phyloP scores from a whole-genome alignment of 345 rosid genomes.

The Populus alba region DNA sequence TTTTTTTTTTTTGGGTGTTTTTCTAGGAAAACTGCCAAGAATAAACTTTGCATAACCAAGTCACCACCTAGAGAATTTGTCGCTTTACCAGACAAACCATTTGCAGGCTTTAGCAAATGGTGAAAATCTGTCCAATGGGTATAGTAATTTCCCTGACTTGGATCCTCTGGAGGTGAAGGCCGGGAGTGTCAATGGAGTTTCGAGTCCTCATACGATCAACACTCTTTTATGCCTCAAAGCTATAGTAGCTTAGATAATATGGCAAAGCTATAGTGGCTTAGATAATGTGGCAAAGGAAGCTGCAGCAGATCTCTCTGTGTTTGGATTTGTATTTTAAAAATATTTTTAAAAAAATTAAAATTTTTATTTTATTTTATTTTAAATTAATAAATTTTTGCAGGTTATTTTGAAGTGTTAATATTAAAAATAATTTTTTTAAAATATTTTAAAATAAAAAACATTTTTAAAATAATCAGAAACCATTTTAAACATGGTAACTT shows the following conservation, averaged over 20 bases:
- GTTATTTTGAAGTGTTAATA: too few species aligned
- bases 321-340: too few species aligned
- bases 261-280: slow-evolving; percentile 34
- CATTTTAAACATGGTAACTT: too few species aligned
- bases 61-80: slow-evolving; percentile 50
- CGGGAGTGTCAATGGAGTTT: slow-evolving; percentile 36
- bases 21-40: too few species aligned
- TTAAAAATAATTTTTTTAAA: too few species aligned
- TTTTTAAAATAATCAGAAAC: too few species aligned
- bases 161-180: slow-evolving; percentile 41
- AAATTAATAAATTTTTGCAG: too few species aligned
- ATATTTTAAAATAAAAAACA: too few species aligned
- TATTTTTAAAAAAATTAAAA: too few species aligned
- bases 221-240: slow-evolving; percentile 40
- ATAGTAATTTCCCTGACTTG: slow-evolving; percentile 24
- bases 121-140: slow-evolving; percentile 32
- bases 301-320: slow-evolving; percentile 18
- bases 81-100: slow-evolving; percentile 34
- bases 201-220: slow-evolving; percentile 23
- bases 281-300: slow-evolving; percentile 61
- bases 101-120: slow-evolving; percentile 16
- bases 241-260: slow-evolving; percentile 21
- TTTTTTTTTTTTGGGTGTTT: too few species aligned
- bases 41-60: not conserved
- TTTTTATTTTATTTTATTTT: too few species aligned